These are phyloP conservation scores for Barnettozyma vustinii DNA, from an alignment of 805 yeast genomes.

Conservation along the genomic window DNA sequence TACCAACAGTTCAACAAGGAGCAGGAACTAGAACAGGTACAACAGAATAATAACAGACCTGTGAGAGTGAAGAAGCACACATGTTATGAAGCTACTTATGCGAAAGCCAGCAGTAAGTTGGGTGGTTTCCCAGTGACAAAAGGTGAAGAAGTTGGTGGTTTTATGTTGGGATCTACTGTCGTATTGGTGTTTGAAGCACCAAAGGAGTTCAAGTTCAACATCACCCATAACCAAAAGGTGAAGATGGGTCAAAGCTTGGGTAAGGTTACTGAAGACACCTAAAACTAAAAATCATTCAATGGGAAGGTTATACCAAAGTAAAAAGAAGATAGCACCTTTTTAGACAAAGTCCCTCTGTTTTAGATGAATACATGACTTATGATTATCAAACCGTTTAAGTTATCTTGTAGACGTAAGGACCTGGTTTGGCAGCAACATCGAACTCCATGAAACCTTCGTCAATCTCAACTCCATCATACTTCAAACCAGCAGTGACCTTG, in stretches of 20 bases:
- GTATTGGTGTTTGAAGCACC: slow-evolving; percentile 97
- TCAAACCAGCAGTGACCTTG: slow-evolving; percentile 55
- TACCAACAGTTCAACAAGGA: slow-evolving; percentile 18
- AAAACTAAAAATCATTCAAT: background rate
- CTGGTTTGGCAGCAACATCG: slow-evolving; percentile 41
- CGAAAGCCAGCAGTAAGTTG: slow-evolving; percentile 65
- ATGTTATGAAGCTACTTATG: slow-evolving; percentile 91
- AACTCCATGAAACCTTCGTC: slow-evolving; percentile 37
- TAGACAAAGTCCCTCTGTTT: background rate
- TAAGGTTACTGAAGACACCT: slow-evolving; percentile 15
- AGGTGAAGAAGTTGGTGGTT: slow-evolving; percentile 97
- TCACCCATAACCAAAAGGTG: slow-evolving; percentile 69
- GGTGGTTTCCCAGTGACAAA: slow-evolving; percentile 86
- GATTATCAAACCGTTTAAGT: slow-evolving; percentile 21
- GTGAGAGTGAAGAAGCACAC: slow-evolving; percentile 60
- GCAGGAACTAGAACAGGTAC: slow-evolving; percentile 6
- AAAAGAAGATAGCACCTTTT: background rate
- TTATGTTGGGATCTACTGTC: slow-evolving; percentile 93
- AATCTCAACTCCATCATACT: slow-evolving; percentile 48
- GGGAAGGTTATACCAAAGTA: background rate
- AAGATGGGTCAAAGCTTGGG: slow-evolving; percentile 84
- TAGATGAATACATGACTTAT: slow-evolving; percentile 7
- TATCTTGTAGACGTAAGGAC: slow-evolving; percentile 51
- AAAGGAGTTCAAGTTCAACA: slow-evolving; percentile 60
- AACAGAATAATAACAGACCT: slow-evolving; percentile 7